Conservation (phyloP, 352 stramenopile species). For the Phytophthora parvispora region DNA sequence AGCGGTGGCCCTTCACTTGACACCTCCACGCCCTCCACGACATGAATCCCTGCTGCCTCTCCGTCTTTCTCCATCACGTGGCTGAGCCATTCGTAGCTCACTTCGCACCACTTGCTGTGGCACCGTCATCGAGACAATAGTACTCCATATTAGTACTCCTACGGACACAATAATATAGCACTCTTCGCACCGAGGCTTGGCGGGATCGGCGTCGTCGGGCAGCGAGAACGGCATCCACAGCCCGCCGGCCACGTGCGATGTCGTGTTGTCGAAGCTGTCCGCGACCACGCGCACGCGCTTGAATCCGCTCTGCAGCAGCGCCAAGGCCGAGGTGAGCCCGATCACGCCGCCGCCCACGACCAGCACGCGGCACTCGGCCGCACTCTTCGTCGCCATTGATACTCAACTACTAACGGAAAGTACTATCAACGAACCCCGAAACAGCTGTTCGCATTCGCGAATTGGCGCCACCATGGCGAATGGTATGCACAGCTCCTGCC, state of each 20-base stretch:
- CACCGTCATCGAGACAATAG: not conserved
- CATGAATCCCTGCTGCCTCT: conserved; percentile 62
- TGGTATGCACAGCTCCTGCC: conserved; percentile 18
- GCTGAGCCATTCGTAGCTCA: conserved; percentile 67
- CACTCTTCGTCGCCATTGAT: conserved; percentile 4
- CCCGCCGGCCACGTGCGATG: conserved; percentile 75
- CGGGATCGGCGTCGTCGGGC: conserved; percentile 37
- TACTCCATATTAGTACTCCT: not conserved
- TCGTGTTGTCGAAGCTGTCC: conserved; percentile 61
- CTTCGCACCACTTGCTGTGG: conserved; percentile 71
- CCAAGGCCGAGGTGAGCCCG: conserved; percentile 71
- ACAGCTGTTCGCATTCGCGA: conserved; percentile 2
- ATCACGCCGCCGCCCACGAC: conserved; percentile 79
- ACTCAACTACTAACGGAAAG: not conserved
- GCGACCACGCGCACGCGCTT: conserved; percentile 56
- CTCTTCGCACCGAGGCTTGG: conserved; percentile 45
- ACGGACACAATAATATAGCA: not conserved
- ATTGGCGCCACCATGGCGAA: conserved; percentile 24
- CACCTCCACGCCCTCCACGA: conserved; percentile 59
- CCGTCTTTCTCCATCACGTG: conserved; percentile 49
- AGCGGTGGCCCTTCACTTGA: conserved; percentile 39
- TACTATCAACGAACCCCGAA: not conserved
- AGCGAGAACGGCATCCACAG: conserved; percentile 83
- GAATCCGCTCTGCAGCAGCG: conserved; percentile 68
- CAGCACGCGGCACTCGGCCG: conserved; percentile 37